Base-by-base conservation (phyloP, 1,139 yeast genomes). In the Kazachstania sp. region DNA sequence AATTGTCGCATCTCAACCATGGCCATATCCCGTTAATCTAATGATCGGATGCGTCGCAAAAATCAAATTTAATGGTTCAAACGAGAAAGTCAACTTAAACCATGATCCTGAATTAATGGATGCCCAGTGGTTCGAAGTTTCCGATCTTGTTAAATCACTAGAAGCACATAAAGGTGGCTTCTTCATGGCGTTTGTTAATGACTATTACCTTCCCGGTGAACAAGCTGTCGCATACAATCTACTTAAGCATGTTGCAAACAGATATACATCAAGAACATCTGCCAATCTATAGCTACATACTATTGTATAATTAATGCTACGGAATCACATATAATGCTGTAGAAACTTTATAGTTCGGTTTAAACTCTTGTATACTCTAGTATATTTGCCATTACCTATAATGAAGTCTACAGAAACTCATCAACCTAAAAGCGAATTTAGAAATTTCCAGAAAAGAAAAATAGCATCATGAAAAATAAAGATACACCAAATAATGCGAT, bases 11-110 rank as follows among this genome's bases (percentile, higher is more conserved):
- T 78, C 92, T 8, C 97, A 88, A 66, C 96, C 97, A 6, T 88
- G 97, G 97, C 98, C 97, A 23, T 90, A 81, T 67, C 97, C 97
- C 1, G 87, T 87, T 0, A 88, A 85, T 62, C 68, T 92, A 58
- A 90, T 90, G 97, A 75, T 92, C 57, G 97, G 97, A 11, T 88
- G 97, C 65, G 65, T 88, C 48, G 96, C 86, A 0, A 72, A 74
- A 36, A 84, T 82, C 1, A 85, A 82, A 9, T 79, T 78, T 58
- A 73, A 81, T 54, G 84, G 82, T 0, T 64, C 55, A 13, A 74
- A 79, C 58, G 87, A 81, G 57, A 58, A 61, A 6, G 83, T 90
- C 54, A 72, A 83, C 57, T 70, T 87, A 50, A 86, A 81, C 28
- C 87, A 87, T 60, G 97, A 90, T 62, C 79, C 85, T 30, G 97